phyloP scores from a whole-genome alignment of 257 asterid species.

The Coffea canephora region DNA sequence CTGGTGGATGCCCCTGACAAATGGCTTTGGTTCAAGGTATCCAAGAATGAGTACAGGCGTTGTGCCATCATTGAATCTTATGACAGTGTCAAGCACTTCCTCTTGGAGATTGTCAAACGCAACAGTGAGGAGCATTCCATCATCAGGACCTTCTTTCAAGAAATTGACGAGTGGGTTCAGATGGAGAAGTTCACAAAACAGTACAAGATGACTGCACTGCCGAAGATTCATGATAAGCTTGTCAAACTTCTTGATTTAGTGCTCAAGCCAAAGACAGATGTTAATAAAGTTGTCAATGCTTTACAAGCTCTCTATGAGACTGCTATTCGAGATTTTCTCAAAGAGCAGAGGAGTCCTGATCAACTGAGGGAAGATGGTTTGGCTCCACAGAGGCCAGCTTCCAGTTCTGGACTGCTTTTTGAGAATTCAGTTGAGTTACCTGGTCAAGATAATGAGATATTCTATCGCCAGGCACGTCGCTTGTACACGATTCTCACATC shows the following conservation, averaged over 20 bases:
- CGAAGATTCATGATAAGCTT: conserved; percentile 67
- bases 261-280: conserved; percentile 62
- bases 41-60: conserved; percentile 89
- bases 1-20: conserved; percentile 94
- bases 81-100: conserved; percentile 68
- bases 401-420: conserved; percentile 72
- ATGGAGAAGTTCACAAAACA: conserved; percentile 81
- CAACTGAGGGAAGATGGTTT: conserved; percentile 91
- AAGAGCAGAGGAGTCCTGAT: conserved; percentile 60
- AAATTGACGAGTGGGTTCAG: conserved; percentile 74
- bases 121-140: conserved; percentile 86
- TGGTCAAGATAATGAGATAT: conserved; percentile 53
- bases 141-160: conserved; percentile 74
- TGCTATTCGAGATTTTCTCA: conserved; percentile 84
- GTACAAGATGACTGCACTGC: conserved; percentile 64
- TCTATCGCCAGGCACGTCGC: conserved; percentile 89
- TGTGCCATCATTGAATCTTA: conserved; percentile 93
- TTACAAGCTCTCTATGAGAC: conserved; percentile 96
- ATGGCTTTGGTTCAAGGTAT: conserved; percentile 92
- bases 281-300: conserved; percentile 79
- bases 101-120: conserved; percentile 65
- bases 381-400: conserved; percentile 60
- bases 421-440: conserved; percentile 81
- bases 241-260: conserved; percentile 68
- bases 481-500: conserved; percentile 89